Evolutionary conservation across 192 early-diverging fungal species (phyloP).

Genomic region (Jimgerdemannia flammicorona): DNA sequence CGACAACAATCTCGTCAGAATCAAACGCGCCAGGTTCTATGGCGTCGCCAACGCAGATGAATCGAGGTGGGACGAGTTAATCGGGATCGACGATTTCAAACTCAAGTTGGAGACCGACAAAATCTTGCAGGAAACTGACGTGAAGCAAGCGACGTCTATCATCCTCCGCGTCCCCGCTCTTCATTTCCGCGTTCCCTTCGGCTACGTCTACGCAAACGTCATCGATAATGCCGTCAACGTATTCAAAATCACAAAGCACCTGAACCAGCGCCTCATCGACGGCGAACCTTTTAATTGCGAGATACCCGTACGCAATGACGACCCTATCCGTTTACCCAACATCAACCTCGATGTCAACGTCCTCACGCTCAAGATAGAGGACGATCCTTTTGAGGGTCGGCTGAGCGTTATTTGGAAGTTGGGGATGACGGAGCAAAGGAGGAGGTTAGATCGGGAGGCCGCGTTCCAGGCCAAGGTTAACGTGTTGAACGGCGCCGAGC

Average conservation of each 20-base stretch:
- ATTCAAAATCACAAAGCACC: slow-evolving; percentile 25
- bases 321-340: slow-evolving; percentile 20
- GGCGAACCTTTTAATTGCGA: slow-evolving; percentile 17
- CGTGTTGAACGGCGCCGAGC: background rate
- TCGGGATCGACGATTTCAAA: slow-evolving; percentile 28
- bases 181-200: slow-evolving; percentile 33
- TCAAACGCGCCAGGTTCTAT: slow-evolving; percentile 6
- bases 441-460: slow-evolving; percentile 24
- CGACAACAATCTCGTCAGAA: background rate
- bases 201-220: slow-evolving; percentile 29
- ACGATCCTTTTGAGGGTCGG: slow-evolving; percentile 40
- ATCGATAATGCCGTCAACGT: slow-evolving; percentile 28
- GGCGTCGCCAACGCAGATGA: slow-evolving; percentile 11
- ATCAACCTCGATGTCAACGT: slow-evolving; percentile 21
- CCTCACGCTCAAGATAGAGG: slow-evolving; percentile 32
- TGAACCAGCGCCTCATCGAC: slow-evolving; percentile 16
- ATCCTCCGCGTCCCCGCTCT: slow-evolving; percentile 10
- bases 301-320: slow-evolving; percentile 15
- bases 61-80: slow-evolving; percentile 30
- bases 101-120: background rate
- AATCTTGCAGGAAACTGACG: slow-evolving; percentile 7
- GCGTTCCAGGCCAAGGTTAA: slow-evolving; percentile 37
- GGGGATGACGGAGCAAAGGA: slow-evolving; percentile 28
- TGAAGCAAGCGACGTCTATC: slow-evolving; percentile 3
- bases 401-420: slow-evolving; percentile 29